phyloP scores from a whole-genome alignment of 768 basidiomycete species.

The Lactarius hatsudake region DNA sequence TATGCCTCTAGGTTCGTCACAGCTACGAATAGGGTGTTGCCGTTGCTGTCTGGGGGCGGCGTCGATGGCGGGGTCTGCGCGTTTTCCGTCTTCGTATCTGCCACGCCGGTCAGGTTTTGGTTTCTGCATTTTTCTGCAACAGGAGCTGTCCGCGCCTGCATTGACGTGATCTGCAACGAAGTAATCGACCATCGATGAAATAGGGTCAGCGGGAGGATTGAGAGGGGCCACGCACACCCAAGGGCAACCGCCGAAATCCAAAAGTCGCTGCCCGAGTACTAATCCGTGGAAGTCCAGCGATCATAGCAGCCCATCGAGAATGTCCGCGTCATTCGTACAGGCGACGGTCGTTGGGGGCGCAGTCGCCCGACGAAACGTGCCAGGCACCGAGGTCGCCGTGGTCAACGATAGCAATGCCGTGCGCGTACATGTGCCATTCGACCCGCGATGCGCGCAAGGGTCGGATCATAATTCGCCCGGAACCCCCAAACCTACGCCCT shows the following conservation, averaged over 20 bases:
- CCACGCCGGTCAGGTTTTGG: not conserved
- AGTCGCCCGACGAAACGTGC: no score
- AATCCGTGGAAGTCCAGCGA: not conserved
- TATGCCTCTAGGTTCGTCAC: conserved; percentile 55
- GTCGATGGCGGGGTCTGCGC: conserved; percentile 29
- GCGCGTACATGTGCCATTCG: not conserved
- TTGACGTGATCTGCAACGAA: not conserved
- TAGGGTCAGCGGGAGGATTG: not conserved
- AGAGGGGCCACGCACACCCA: not conserved
- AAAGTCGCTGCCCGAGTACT: not conserved
- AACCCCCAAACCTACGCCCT: not conserved
- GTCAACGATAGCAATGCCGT: not conserved
- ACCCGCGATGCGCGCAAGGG: not conserved
- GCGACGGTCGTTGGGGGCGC: no score
- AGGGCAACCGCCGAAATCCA: not conserved
- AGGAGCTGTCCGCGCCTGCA: not conserved
- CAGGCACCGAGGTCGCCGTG: not conserved
- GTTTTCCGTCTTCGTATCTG: not conserved
- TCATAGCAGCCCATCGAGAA: not conserved
- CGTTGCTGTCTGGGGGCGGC: not conserved
- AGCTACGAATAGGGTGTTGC: conserved; percentile 7
- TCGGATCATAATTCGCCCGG: not conserved
- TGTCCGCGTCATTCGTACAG: not conserved
- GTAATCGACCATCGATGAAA: not conserved
- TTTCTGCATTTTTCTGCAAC: not conserved